Percentiles rank a stretch among this genome's conserved stretches.
phyloP scores from a whole-genome alignment of 1,139 yeast genomes.

The Kazachstania sp. region DNA sequence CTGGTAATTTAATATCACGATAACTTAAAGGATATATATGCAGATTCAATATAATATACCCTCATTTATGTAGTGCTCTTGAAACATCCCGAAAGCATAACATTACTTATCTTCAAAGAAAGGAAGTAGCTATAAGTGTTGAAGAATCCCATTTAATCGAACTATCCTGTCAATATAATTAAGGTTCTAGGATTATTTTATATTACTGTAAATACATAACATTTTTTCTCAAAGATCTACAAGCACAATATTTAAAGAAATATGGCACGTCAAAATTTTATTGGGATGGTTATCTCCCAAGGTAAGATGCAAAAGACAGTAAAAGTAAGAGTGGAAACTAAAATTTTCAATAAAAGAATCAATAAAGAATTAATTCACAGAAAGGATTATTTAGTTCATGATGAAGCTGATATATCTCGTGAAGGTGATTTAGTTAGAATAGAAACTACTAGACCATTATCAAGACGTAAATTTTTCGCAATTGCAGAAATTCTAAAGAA shows the following conservation, averaged over 20 bases:
- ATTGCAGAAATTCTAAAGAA: constrained; percentile 85
- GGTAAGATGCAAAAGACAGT: constrained; percentile 95
- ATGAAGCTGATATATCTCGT: constrained; percentile 82
- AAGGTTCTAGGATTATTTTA: too few relatives aligned
- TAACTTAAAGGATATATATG: too few relatives aligned
- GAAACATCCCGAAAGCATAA: too few relatives aligned
- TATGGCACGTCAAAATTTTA: constrained; percentile 85
- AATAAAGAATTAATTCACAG: constrained; percentile 71
- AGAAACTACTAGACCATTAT: constrained; percentile 79
- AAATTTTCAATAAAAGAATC: constrained; percentile 56
- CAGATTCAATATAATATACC: too few relatives aligned
- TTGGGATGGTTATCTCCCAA: constrained; percentile 89
- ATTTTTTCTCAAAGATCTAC: neutral
- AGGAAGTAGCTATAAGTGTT: too few relatives aligned
- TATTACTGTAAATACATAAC: too few relatives aligned
- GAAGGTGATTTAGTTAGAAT: constrained; percentile 95
- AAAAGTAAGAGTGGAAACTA: constrained; percentile 78
- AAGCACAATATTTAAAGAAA: neutral
- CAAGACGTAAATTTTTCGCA: constrained; percentile 81
- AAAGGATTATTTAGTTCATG: constrained; percentile 86
- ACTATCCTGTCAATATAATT: too few relatives aligned
- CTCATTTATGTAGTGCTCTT: too few relatives aligned
- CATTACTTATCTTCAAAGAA: too few relatives aligned
- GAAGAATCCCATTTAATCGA: too few relatives aligned
- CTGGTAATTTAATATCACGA: too few relatives aligned